Evolutionary conservation across 441 rosid genomes (phyloP).

Genomic region (Corymbia citriodora): DNA sequence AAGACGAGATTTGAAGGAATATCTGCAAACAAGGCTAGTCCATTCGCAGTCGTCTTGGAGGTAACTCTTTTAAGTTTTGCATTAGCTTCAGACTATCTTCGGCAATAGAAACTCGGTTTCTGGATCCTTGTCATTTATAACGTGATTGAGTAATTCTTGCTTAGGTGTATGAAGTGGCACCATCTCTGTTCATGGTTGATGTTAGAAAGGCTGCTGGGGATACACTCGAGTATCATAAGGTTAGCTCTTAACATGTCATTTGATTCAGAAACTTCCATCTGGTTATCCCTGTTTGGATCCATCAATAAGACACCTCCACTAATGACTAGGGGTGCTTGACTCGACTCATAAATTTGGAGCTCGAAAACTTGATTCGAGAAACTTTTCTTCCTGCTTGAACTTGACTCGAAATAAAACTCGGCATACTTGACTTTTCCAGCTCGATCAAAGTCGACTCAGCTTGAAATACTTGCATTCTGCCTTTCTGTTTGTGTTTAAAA

Average conservation of each 20-base stretch:
- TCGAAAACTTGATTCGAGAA: not conserved
- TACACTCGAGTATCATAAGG: slow-evolving; percentile 90
- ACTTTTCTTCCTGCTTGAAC: not conserved
- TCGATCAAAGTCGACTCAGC: not conserved
- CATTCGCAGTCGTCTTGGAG: slow-evolving; percentile 79
- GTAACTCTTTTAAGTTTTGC: slow-evolving; percentile 23
- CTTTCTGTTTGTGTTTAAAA: not conserved
- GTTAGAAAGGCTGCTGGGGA: slow-evolving; percentile 89
- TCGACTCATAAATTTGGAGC: not conserved
- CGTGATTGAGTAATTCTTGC: not conserved
- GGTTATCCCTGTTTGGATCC: not conserved
- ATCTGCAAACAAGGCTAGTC: slow-evolving; percentile 48
- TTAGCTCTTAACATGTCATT: slow-evolving; percentile 9
- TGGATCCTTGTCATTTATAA: not conserved
- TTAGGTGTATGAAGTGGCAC: slow-evolving; percentile 91
- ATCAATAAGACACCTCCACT: not conserved
- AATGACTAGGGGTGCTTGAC: not conserved
- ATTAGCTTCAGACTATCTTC: not conserved
- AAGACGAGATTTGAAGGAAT: slow-evolving; percentile 85
- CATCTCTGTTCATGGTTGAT: slow-evolving; percentile 91
- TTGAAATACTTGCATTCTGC: not conserved
- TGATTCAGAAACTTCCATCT: not conserved
- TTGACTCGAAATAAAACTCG: not conserved
- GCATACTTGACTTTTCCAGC: not conserved
- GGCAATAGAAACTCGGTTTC: not conserved